These are phyloP conservation scores for Colletotrichum sp. DNA, from an alignment of 2,329 filamentous ascomycete genomes.

Conservation along the genomic window DNA sequence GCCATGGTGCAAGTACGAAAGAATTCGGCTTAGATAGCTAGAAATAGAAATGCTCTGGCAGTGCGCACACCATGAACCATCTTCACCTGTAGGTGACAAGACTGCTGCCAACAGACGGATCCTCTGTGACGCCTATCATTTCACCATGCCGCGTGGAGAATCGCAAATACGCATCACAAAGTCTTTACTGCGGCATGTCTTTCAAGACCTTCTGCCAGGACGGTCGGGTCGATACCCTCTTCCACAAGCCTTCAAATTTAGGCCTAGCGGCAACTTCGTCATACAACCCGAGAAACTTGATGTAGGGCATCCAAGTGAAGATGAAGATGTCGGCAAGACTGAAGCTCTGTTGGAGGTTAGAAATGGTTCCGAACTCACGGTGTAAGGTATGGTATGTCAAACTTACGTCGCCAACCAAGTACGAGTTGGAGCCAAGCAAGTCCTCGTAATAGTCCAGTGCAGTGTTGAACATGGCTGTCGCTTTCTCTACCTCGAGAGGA, in stretches of 20 bases:
- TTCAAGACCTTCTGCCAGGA: background rate
- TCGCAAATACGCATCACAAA: background rate
- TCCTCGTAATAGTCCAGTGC: background rate
- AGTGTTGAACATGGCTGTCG: background rate
- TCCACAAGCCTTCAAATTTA: background rate
- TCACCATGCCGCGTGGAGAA: rapidly evolving
- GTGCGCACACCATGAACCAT: too few relatives aligned
- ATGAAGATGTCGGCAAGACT: background rate
- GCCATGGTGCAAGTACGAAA: background rate
- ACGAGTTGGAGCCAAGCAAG: background rate
- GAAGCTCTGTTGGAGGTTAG: background rate
- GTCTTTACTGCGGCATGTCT: background rate
- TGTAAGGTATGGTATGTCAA: too few relatives aligned
- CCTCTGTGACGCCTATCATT: background rate
- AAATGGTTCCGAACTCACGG: rapidly evolving
- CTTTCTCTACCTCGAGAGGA: background rate
- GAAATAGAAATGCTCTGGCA: background rate
- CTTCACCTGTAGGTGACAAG: too few relatives aligned
- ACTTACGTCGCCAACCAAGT: background rate
- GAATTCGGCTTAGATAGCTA: background rate
- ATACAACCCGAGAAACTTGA: background rate
- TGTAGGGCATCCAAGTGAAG: background rate
- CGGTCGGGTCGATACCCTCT: background rate
- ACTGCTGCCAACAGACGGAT: background rate
- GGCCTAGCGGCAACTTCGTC: background rate